Conservation (phyloP, 2,329 filamentous ascomycete species). For the Cladorrhinum sp. region DNA sequence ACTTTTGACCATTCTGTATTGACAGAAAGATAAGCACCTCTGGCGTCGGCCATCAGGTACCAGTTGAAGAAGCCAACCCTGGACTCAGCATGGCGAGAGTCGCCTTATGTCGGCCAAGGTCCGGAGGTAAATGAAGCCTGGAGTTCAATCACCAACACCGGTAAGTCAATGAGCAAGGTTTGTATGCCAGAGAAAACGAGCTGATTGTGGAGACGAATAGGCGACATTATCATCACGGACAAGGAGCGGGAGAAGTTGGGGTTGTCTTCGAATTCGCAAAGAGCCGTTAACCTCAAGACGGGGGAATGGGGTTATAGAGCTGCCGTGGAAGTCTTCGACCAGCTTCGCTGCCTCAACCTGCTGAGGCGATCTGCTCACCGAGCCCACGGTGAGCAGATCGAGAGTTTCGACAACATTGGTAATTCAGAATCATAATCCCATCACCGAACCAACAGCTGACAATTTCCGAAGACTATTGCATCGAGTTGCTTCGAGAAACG, state of each 20-base stretch:
- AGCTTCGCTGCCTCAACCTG: conserved; percentile 51
- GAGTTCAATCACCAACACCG: conserved; percentile 50
- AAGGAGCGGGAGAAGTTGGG: conserved; percentile 52
- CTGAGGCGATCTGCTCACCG: conserved; percentile 47
- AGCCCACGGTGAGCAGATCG: conserved; percentile 44
- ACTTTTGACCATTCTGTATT: not conserved
- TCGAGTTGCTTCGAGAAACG: conserved; percentile 51
- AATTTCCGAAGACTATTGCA: conserved; percentile 45
- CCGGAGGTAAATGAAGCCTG: conserved; percentile 56
- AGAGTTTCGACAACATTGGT: conserved; percentile 43
- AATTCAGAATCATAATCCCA: conserved; percentile 11
- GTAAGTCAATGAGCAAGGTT: conserved; percentile 24
- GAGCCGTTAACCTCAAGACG: conserved; percentile 53
- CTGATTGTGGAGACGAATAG: conserved; percentile 24
- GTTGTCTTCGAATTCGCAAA: conserved; percentile 52
- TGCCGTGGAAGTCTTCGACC: conserved; percentile 57
- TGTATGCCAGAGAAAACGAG: not conserved
- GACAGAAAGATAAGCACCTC: conserved; percentile 40
- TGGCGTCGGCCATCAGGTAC: conserved; percentile 46
- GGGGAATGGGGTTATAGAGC: conserved; percentile 59
- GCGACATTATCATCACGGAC: conserved; percentile 58
- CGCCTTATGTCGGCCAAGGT: conserved; percentile 54
- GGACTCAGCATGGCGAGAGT: conserved; percentile 41
- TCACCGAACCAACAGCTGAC: not conserved
- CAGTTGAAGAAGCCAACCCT: conserved; percentile 49